Percentiles rank a stretch among this genome's conserved stretches.
Evolutionary conservation across 2,329 filamentous ascomycete genomes (phyloP).

Genomic region (Mycogone perniciosa): DNA sequence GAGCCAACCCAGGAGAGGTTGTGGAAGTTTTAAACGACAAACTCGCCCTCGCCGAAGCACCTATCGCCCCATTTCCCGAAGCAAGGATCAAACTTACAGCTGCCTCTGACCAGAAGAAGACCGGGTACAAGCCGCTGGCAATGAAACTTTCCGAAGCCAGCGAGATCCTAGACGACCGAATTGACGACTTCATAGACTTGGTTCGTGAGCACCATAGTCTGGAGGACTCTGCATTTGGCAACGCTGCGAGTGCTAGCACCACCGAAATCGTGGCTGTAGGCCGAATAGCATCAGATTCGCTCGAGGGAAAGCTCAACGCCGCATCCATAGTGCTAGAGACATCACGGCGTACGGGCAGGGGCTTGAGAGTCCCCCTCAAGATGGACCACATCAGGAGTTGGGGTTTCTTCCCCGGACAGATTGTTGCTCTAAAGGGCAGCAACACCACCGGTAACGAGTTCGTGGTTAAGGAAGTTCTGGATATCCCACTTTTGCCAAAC

Average conservation of each 20-base stretch:
- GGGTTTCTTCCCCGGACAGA: slow-evolving; percentile 90
- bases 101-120: slow-evolving; percentile 83
- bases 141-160: slow-evolving; percentile 93
- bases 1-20: slow-evolving; percentile 72
- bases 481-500: slow-evolving; percentile 65
- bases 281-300: slow-evolving; percentile 79
- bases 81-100: slow-evolving; percentile 78
- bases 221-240: slow-evolving; percentile 77
- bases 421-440: slow-evolving; percentile 78
- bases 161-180: slow-evolving; percentile 88
- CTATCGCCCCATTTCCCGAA: slow-evolving; percentile 65
- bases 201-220: slow-evolving; percentile 69
- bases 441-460: slow-evolving; percentile 85
- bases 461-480: slow-evolving; percentile 67
- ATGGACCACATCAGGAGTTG: slow-evolving; percentile 61
- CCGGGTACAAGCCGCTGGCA: slow-evolving; percentile 83
- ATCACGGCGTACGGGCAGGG: slow-evolving; percentile 75
- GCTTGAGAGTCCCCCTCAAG: slow-evolving; percentile 73
- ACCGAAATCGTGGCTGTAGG: slow-evolving; percentile 85
- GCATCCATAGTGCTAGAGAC: slow-evolving; percentile 85
- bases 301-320: slow-evolving; percentile 79
- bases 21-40: slow-evolving; percentile 78
- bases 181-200: slow-evolving; percentile 77
- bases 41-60: slow-evolving; percentile 59
- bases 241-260: slow-evolving; percentile 76